A percentile compares a stretch with the other conserved stretches of the same genome.
Evolutionary conservation across 2,329 filamentous ascomycete species (phyloP).

Genomic region (Fragosphaeria purpurea): DNA sequence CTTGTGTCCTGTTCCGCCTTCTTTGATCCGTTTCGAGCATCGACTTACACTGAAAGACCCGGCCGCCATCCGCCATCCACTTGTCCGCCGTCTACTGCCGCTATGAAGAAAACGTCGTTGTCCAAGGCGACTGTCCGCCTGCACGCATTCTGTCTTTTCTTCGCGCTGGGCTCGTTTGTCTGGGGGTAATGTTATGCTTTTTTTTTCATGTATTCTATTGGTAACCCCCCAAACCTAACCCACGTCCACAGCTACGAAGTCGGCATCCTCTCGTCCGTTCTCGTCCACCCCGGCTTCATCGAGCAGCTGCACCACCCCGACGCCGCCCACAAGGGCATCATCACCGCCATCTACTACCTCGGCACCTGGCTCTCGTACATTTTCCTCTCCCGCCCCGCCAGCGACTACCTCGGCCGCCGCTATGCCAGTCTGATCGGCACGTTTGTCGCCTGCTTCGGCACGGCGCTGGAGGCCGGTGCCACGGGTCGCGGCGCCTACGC

Average conservation of each 20-base stretch:
- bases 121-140: slow-evolving; percentile 31
- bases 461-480: slow-evolving; percentile 35
- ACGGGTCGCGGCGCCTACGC: slow-evolving; percentile 29
- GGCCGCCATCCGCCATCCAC: background rate
- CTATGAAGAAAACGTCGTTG: slow-evolving; percentile 6
- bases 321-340: slow-evolving; percentile 36
- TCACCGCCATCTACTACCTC: slow-evolving; percentile 48
- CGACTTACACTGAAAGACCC: too few species aligned
- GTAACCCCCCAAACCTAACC: background rate
- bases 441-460: slow-evolving; percentile 36
- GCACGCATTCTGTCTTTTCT: slow-evolving; percentile 39
- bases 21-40: too few species aligned
- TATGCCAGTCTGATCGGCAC: slow-evolving; percentile 40
- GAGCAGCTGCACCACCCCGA: slow-evolving; percentile 33
- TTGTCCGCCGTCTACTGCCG: background rate
- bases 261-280: slow-evolving; percentile 45
- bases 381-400: slow-evolving; percentile 40
- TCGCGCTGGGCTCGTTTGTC: slow-evolving; percentile 44
- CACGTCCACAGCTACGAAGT: slow-evolving; percentile 40
- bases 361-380: slow-evolving; percentile 47
- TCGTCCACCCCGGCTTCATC: slow-evolving; percentile 46
- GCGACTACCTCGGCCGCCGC: slow-evolving; percentile 41
- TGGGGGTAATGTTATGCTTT: slow-evolving; percentile 35
- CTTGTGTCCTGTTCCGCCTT: too few species aligned
- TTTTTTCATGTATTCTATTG: background rate